Evolutionary conservation across 768 basidiomycete genomes (phyloP).

Genomic region (Termitomyces sp.): DNA sequence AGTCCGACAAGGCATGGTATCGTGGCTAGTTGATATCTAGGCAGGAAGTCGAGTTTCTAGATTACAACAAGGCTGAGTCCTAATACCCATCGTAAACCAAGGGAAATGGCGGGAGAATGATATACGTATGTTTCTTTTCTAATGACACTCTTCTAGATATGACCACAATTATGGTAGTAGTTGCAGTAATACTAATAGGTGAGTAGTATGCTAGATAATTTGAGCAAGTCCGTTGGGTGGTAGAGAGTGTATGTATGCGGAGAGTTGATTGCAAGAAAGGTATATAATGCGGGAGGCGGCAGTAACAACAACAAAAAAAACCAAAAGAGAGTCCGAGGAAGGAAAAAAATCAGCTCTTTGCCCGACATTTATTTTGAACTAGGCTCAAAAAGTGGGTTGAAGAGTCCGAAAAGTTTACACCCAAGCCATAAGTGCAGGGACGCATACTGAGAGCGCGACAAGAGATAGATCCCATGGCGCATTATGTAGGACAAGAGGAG

Average conservation of each 20-base stretch:
- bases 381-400: neutral
- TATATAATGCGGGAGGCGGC: neutral
- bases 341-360: neutral
- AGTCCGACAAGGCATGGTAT: neutral
- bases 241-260: neutral
- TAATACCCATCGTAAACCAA: neutral
- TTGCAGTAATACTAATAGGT: neutral
- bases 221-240: neutral
- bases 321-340: neutral
- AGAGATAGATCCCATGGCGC: neutral
- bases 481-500: neutral
- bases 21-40: neutral
- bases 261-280: neutral
- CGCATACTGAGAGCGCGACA: neutral
- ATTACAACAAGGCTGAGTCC: neutral
- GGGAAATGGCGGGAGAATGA: neutral
- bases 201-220: neutral
- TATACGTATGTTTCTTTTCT: neutral
- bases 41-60: neutral
- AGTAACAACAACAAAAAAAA: neutral
- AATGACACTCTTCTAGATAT: neutral
- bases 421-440: conserved; percentile 3
- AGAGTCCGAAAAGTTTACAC: neutral
- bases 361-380: neutral
- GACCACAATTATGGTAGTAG: neutral